Base-by-base conservation (phyloP, 2,329 filamentous ascomycete genomes). In the Cercospora brassicicola region DNA sequence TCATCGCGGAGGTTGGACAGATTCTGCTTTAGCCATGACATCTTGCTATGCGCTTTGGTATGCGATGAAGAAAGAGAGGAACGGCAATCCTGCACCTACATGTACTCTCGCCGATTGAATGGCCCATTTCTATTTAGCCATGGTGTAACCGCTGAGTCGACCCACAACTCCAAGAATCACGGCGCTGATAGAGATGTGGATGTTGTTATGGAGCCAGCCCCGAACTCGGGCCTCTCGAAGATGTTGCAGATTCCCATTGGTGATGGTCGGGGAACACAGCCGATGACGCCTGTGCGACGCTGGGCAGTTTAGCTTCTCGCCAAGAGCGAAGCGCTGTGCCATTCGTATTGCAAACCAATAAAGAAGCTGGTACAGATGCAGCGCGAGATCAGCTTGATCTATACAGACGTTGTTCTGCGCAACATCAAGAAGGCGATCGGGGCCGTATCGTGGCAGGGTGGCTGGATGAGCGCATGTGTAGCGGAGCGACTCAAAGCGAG, bases 21-120 rank as follows among this genome's bases (percentile, higher is more conserved):
- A 42, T 61, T 55, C 45, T 61, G 67, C 48, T 60, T 61, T 18
- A 67, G 33, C 60, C 64, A 67, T n/a, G 64, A 69, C 64, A 69
- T 64, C 18, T 64, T 56, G 53, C 31, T 36, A 42, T n/a, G 10
- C 28, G 13, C 7, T 20, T 39, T 57, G 59, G 23, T 48, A 2
- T 28, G 15, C 2, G 10, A 48, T 9, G 64, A 42, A 56, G 62
- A 28, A 30, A 53, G 2, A 56, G 62, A 64, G 18, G n/a, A 26
- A 64, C 11, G 39, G 28, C 5, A 13, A 28, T 13, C 26, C 36
- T 53, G 26, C 13, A 64, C 62, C 48, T 64, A 64, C 62, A 64
- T 64, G 48, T 62, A 31, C 28, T 26, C n/a, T 30, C 23, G 18
- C 28, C 59, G 20, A 20, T 33, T 62, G 11, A 30, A 33, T 23